These are phyloP conservation scores for Periglandula ipomoeae DNA, from an alignment of 2,329 filamentous ascomycete genomes.

Conservation along the genomic window DNA sequence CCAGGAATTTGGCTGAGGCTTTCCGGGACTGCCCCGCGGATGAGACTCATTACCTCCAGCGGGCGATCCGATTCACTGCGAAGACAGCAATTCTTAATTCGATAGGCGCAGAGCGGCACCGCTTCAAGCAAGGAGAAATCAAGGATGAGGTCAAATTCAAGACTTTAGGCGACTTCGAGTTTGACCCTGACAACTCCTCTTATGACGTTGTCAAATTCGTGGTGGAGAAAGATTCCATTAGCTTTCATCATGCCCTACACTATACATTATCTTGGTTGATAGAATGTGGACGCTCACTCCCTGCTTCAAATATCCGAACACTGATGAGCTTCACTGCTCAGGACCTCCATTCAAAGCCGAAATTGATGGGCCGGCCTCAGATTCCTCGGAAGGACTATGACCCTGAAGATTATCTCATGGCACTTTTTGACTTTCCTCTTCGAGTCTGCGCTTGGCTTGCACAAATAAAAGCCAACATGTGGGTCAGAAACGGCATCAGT, in stretches of 20 bases:
- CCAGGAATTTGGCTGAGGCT: conserved; percentile 77
- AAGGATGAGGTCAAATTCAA: conserved; percentile 83
- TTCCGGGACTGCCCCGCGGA: conserved; percentile 64
- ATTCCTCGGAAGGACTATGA: conserved; percentile 47
- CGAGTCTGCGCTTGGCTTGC: conserved; percentile 93
- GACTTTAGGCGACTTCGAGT: conserved; percentile 66
- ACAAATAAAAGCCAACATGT: conserved; percentile 97
- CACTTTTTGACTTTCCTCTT: conserved; percentile 85
- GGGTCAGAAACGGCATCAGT: conserved; percentile 96
- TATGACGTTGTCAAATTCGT: conserved; percentile 76
- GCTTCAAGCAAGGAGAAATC: conserved; percentile 81
- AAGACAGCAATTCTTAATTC: conserved; percentile 84
- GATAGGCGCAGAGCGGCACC: conserved; percentile 74
- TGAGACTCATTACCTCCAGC: conserved; percentile 55
- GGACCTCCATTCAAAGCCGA: conserved; percentile 58
- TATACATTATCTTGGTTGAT: conserved; percentile 95
- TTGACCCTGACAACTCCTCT: conserved; percentile 48
- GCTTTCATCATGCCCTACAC: conserved; percentile 94
- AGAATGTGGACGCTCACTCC: conserved; percentile 74
- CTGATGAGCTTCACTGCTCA: conserved; percentile 64
- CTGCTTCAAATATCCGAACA: conserved; percentile 53
- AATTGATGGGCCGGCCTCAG: conserved; percentile 50
- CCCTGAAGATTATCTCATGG: conserved; percentile 73
- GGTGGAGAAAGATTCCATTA: conserved; percentile 83
- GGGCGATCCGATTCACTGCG: conserved; percentile 64